Percentiles rank a stretch among this genome's conserved stretches.
These are phyloP conservation scores for Helicocarpus griseus DNA, from an alignment of 2,329 filamentous ascomycete species.

Conservation along the genomic window DNA sequence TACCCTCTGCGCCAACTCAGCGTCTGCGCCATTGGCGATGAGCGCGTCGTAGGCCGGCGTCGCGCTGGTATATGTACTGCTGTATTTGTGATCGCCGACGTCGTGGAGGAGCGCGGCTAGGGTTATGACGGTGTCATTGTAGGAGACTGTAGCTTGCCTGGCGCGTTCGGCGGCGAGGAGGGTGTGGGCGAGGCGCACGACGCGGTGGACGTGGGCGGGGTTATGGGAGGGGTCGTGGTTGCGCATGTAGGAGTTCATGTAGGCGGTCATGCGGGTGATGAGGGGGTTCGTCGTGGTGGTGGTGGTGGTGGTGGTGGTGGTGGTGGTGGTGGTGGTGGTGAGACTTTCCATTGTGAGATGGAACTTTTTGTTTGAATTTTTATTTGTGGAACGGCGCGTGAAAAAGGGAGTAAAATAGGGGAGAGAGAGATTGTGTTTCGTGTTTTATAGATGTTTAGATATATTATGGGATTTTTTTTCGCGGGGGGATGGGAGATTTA, in stretches of 20 bases:
- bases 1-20: constrained; percentile 53
- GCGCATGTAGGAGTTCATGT: constrained; percentile 2
- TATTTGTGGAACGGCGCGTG: too few species aligned
- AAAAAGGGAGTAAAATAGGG: too few species aligned
- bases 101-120: constrained; percentile 76
- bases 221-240: constrained; percentile 62
- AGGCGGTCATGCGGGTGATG: constrained; percentile 4
- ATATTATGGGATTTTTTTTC: too few species aligned
- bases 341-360: too few species aligned
- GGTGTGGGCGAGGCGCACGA: constrained; percentile 42
- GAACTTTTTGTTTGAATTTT: too few species aligned
- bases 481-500: too few species aligned
- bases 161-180: constrained; percentile 54
- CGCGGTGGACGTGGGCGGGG: constrained; percentile 37
- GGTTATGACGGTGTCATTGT: constrained; percentile 50
- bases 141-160: constrained; percentile 17
- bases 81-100: constrained; percentile 80
- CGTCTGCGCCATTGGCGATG: constrained; percentile 40
- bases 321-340: too few species aligned
- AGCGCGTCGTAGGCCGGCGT: constrained; percentile 22
- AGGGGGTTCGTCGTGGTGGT: not conserved
- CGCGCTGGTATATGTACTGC: constrained; percentile 11
- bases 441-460: too few species aligned
- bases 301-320: not conserved
- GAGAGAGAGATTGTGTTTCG: too few species aligned